Conservation (phyloP, 2,329 filamentous ascomycete species). For the Amesomyces nigricolor region DNA sequence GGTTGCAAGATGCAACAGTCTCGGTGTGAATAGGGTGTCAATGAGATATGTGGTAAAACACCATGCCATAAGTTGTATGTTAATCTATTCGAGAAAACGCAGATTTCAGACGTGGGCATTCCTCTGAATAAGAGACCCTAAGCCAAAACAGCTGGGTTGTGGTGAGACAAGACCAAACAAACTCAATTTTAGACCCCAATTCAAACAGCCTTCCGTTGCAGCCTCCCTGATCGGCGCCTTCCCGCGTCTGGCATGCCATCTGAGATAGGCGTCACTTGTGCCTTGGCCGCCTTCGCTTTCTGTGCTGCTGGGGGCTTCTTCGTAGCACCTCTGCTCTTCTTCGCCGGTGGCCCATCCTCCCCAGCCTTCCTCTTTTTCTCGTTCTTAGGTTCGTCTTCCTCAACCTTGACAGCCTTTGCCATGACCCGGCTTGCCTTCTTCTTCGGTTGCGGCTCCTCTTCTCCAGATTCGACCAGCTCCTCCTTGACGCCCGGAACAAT, state of each 20-base stretch:
- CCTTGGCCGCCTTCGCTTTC: constrained; percentile 1
- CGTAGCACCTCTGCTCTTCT: constrained; percentile 12
- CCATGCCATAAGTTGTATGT: too few species aligned
- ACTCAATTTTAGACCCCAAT: too few species aligned
- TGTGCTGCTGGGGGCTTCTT: constrained; percentile 1
- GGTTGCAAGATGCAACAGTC: too few species aligned
- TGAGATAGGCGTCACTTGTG: not conserved
- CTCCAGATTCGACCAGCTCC: constrained; percentile 33
- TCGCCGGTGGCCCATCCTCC: constrained; percentile 10
- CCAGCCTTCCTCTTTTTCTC: constrained; percentile 17
- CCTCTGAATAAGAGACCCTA: too few species aligned
- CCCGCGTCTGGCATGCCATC: constrained; percentile 8
- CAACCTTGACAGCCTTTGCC: constrained; percentile 12
- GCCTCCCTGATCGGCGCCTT: constrained; percentile 28
- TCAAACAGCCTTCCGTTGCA: constrained; percentile 17
- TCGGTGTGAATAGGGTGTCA: too few species aligned
- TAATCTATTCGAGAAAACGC: too few species aligned
- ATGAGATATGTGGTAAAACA: too few species aligned
- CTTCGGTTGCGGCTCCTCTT: constrained; percentile 13
- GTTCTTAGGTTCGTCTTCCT: constrained; percentile 11
- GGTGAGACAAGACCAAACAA: too few species aligned
- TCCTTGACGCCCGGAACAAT: constrained; percentile 40
- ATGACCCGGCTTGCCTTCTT: not conserved
- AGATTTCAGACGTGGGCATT: too few species aligned
- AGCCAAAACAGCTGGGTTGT: too few species aligned